Base-by-base conservation (phyloP, 2,329 filamentous ascomycete species). In the Raffaelea ambrosiae region DNA sequence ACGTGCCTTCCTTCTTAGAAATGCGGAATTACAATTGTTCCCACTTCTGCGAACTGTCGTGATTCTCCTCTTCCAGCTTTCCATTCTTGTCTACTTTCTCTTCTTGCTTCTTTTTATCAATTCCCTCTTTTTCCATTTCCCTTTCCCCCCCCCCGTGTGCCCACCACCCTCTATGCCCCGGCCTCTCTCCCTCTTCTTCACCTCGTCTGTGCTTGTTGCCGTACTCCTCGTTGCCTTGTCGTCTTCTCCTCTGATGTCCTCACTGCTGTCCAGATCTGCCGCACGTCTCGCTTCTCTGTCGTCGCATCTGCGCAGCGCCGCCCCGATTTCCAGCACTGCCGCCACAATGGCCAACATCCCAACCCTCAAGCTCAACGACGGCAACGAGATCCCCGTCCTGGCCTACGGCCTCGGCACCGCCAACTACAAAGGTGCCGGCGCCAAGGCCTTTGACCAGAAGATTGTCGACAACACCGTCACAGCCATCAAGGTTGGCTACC, bases 371-470 rank as follows among this genome's bases (percentile, higher is more conserved):
- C 71, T 90, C 48, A 87, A 86, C 55, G 83, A 90, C 67, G 85
- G 84, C 52, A 77, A 79, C 51, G 74, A 79, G 49, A 86, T 90
- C 46, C 86, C 86, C 11, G 74, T 85, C 71, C 80, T 89, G 18
- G 81, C 73, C 38, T 89, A 86, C 57, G 86, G 86, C 21, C 76
- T 86, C 4, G 85, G 86, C 39, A 87, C 84, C 0, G 83, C 84
- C 40, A 67, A 70, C 21, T 81, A 71, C 65, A 86, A 77, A 60
- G 76, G 76, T 55, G 61, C 61, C 4, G 65, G 66, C 35, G 64
- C 62, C 43, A 66, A 72, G 42, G 14, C 8, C 8, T 66, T 82
- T 39, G 80, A 87, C 54, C 66, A 79, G 48, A 68, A 72, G 5
- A 65, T 74, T 43, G 61, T 74, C 41, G 64, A 70, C 21, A 54